Evolutionary conservation across 2,329 filamentous ascomycete species (phyloP).

Genomic region (Aureobasidium sp.): DNA sequence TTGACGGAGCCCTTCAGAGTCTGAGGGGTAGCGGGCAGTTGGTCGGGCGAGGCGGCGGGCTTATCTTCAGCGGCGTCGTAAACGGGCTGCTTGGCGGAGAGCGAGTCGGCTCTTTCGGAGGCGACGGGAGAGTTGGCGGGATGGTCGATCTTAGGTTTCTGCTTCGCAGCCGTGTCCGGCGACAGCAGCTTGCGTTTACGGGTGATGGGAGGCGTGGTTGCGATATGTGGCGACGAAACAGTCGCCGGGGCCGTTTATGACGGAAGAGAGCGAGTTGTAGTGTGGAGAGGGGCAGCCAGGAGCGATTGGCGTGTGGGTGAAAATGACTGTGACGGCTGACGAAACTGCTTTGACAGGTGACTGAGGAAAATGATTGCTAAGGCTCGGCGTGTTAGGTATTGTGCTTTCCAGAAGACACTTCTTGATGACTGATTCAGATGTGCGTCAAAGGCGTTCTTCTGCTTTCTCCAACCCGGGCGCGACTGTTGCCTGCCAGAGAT

Average conservation of each 20-base stretch:
- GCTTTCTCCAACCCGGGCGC: background rate
- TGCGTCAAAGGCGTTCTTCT: constrained; percentile 1
- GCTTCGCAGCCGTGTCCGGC: constrained; percentile 15
- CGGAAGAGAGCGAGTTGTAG: constrained; percentile 18
- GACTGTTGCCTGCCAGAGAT: background rate
- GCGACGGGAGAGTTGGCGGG: constrained; percentile 14
- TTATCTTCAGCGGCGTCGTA: constrained; percentile 22
- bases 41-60: constrained; percentile 27
- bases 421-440: background rate
- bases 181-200: constrained; percentile 27
- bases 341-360: background rate
- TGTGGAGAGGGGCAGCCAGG: constrained; percentile 4
- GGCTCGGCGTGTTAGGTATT: background rate
- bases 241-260: constrained; percentile 17
- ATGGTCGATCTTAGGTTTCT: background rate
- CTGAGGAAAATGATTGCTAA: background rate
- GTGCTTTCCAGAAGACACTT: background rate
- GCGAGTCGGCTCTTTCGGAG: constrained; percentile 14
- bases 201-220: constrained; percentile 23
- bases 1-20: constrained; percentile 30
- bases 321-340: constrained; percentile 1
- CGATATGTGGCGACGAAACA: constrained; percentile 16
- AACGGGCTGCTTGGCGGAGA: constrained; percentile 24
- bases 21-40: constrained; percentile 42
- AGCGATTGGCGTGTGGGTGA: constrained; percentile 1